Conservation (phyloP, 1,139 yeast species). For the Pichia sp. region DNA sequence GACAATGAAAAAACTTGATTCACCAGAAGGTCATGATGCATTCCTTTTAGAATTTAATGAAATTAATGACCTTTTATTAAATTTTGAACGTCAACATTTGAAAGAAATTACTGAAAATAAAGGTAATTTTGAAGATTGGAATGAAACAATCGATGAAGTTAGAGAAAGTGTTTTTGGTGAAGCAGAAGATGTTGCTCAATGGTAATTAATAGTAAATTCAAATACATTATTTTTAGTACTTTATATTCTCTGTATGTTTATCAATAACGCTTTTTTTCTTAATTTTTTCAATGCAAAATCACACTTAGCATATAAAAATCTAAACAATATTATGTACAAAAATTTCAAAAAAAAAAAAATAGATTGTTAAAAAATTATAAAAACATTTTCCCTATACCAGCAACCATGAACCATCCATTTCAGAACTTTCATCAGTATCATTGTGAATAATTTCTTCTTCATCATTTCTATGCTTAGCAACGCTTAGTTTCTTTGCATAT, state of each 20-base stretch:
- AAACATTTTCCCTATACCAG: conserved; percentile 20
- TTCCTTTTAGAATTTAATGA: conserved; percentile 82
- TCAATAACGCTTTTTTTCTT: no score
- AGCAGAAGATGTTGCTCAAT: conserved; percentile 85
- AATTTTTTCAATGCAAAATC: no score
- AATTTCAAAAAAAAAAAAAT: neutral
- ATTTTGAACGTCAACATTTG: conserved; percentile 54
- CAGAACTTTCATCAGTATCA: conserved; percentile 8
- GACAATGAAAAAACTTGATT: conserved; percentile 60
- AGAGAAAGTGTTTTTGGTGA: conserved; percentile 88
- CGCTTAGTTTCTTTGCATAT: conserved; percentile 55
- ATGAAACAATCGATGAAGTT: conserved; percentile 45
- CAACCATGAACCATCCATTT: conserved; percentile 32
- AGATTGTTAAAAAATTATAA: neutral
- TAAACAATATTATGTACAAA: neutral
- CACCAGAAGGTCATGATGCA: conserved; percentile 99
- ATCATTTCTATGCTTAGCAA: conserved; percentile 18
- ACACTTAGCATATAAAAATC: no score
- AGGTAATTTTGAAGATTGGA: conserved; percentile 46
- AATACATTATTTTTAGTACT: no score
- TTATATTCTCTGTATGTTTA: neutral
- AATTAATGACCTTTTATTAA: conserved; percentile 64
- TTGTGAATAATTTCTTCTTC: conserved; percentile 1
- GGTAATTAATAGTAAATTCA: conserved; percentile 40
- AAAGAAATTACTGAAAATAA: conserved; percentile 46